Base-by-base conservation (phyloP, 1,284 basidiomycete species). In the Coniophora puteana region DNA sequence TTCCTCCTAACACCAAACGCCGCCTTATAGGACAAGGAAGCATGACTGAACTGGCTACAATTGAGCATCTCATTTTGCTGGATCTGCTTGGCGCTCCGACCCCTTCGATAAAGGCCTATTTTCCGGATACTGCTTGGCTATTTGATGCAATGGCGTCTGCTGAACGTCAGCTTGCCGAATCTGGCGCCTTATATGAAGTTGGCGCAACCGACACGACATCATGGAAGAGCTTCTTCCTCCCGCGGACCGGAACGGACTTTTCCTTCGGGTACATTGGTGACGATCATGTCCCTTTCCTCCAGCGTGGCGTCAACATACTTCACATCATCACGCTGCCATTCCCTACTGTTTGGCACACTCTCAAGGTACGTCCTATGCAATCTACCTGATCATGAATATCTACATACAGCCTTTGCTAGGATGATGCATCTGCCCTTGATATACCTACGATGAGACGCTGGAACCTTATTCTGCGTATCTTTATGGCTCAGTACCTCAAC, bases 291-390 rank as follows among this genome's bases (percentile, higher is more conserved):
- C 96, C 96, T 12, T 99, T 99, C 67, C 56, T 96, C 32, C 63
- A 71, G 26, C 66, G 72, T 39, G 96, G 95, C 5, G 93, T 99
- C 14, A 91, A 83, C 43, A 69, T 98, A 36, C 64, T 99, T 48
- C 96, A 99, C 61, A 58, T 99, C 37, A 99, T 99, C 45, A 68
- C 94, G 1, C 78, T 78, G 30, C 93, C 91, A 0, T 99, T 99
- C 61, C 96, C 96, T 0, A 47, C 38, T 2, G 93, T 96, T 5
- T 98, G 95, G 96, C 96, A 98, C 63, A 86, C 76, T 12, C 58
- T 93, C 21, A 59, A 57, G 43, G 90, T 91, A 51, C 53, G 79
- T 51, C 8, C 10, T 41, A n/a, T n/a, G n/a, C 8, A 22, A 31
- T 49, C 18, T n/a, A 32, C 24, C 26, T 27, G 36, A 38, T 38